Base-by-base conservation (phyloP, 805 yeast genomes). In the Lachancea lanzarotensis region DNA sequence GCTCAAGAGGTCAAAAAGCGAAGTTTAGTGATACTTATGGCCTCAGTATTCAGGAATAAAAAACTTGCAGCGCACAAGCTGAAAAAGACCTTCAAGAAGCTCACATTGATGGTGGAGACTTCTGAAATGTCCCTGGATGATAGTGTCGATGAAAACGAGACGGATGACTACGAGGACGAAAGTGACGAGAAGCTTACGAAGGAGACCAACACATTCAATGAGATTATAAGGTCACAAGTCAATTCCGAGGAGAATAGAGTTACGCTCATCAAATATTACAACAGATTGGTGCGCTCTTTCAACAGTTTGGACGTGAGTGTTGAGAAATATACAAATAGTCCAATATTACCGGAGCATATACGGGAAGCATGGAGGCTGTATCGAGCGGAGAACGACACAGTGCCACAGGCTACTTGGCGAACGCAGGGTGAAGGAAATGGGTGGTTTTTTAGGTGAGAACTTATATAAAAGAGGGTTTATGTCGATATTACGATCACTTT, bases 321-420 rank as follows among this genome's bases (percentile, higher is more conserved):
- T 19, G 68, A 63, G 40, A 61, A 58, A 40, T 62, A 74, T 54
- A 65, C 62, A 15, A 59, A 68, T 34, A 72, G 72, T 39, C 96
- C 96, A 1, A 62, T 90, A 37, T 70, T 78, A 29, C 95, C 97
- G 0, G 89, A 85, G 48, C 95, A 90, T 58, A 73, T 90, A 25
- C 67, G 95, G 41, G 95, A 88, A 55, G 96, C 96, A 0, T 86
- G 95, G 91, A 70, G 95, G 53, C 62, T 84, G 39, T 84, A 81
- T 52, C 79, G 77, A 52, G 51, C 73, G 35, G 95, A 89, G 55
- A 78, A 75, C 42, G 80, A 82, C 27, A 74, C 80, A 2, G 74
- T 79, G 1, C 79, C 84, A 5, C 69, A 71, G 9, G 75, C 82
- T 1, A 77, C 78, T 43, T 84, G 90, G 87, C 70, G 90, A 46